A percentile compares a stretch with the other conserved stretches of the same genome.
These are phyloP conservation scores for Carnegiea gigantea DNA, from an alignment of 179 eudicot genomes.

Conservation along the genomic window DNA sequence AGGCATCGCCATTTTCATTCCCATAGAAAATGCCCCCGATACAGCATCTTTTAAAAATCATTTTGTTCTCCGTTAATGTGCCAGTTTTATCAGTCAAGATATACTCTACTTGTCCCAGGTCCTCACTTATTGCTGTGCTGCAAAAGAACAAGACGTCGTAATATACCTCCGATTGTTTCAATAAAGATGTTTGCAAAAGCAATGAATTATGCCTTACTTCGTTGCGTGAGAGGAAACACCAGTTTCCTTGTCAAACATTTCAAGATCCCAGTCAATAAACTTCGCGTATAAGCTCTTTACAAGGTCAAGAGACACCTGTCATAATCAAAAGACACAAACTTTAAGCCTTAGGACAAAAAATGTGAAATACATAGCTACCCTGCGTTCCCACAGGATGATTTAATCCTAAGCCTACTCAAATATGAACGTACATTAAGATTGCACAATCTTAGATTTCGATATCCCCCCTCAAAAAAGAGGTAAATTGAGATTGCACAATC, in stretches of 20 bases:
- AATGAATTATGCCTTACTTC: constrained; percentile 54
- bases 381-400: background rate
- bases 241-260: constrained; percentile 87
- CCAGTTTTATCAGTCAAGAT: constrained; percentile 98
- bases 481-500: background rate
- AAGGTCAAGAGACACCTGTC: constrained; percentile 93
- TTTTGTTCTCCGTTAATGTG: constrained; percentile 90
- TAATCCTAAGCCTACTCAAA: background rate
- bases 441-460: background rate
- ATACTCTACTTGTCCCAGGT: constrained; percentile 98
- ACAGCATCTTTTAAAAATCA: constrained; percentile 90
- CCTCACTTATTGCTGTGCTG: constrained; percentile 99
- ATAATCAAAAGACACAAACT: constrained; percentile 19
- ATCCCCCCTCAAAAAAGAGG: background rate
- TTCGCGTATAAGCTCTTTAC: constrained; percentile 96
- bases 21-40: constrained; percentile 77
- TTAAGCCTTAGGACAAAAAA: background rate
- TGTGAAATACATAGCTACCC: background rate
- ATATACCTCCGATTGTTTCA: constrained; percentile 10
- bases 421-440: background rate
- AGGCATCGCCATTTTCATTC: constrained; percentile 88
- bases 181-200: constrained; percentile 5
- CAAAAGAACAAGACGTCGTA: constrained; percentile 36
- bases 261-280: constrained; percentile 94
- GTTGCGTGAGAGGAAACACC: constrained; percentile 78